Conservation (phyloP, 805 yeast species). For the Yarrowia deformans region DNA sequence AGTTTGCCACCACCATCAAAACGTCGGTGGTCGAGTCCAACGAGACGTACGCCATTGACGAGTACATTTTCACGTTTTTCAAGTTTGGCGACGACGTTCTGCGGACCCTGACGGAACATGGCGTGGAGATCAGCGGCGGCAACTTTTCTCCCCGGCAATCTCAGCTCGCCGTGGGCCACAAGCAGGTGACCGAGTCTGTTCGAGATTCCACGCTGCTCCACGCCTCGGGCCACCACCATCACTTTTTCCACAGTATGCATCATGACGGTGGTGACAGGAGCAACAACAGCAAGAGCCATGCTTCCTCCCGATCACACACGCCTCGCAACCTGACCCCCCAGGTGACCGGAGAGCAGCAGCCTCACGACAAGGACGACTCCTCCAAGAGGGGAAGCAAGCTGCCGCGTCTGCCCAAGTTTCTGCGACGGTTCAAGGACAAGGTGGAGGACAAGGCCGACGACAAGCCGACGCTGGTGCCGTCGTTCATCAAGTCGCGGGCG, state of each 20-base stretch:
- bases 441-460: background rate
- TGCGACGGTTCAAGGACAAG: constrained; percentile 37
- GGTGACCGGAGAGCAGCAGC: constrained; percentile 33
- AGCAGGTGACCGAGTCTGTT: constrained; percentile 35
- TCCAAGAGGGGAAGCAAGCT: constrained; percentile 16
- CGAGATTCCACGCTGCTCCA: constrained; percentile 33
- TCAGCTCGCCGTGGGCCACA: constrained; percentile 16
- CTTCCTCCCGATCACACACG: constrained; percentile 6
- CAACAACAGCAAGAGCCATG: constrained; percentile 2
- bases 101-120: constrained; percentile 13
- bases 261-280: background rate
- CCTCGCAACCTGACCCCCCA: constrained; percentile 26
- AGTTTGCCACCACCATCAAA: constrained; percentile 62
- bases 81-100: constrained; percentile 50
- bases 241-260: constrained; percentile 10
- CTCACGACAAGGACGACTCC: background rate
- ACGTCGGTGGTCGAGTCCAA: constrained; percentile 67
- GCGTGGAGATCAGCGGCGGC: constrained; percentile 27
- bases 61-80: constrained; percentile 73
- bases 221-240: constrained; percentile 38
- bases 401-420: constrained; percentile 22
- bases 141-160: constrained; percentile 26
- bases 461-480: constrained; percentile 5
- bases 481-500: constrained; percentile 7
- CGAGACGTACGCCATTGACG: constrained; percentile 66